Percentiles rank a stretch among this genome's conserved stretches.
phyloP scores from a whole-genome alignment of 768 basidiomycete genomes.

The Filobasidium floriforme region DNA sequence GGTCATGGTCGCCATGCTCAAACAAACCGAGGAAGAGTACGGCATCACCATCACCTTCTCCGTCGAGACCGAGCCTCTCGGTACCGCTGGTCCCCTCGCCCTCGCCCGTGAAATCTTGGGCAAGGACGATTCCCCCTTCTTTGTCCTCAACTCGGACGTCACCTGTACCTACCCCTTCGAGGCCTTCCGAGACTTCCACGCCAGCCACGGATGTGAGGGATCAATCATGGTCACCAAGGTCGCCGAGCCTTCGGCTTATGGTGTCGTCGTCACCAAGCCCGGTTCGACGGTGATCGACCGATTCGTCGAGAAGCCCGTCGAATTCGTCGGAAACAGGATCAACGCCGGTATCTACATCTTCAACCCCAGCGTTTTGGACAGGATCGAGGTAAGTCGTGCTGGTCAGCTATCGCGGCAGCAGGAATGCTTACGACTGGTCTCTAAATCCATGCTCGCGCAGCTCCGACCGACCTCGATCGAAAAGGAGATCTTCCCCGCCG shows the following conservation, averaged over 20 bases:
- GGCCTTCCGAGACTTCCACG: slow-evolving; percentile 50
- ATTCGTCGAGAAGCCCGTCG: slow-evolving; percentile 51
- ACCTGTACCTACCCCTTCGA: slow-evolving; percentile 51
- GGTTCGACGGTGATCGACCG: slow-evolving; percentile 48
- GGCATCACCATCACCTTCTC: slow-evolving; percentile 50
- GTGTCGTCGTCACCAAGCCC: slow-evolving; percentile 49
- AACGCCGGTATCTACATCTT: slow-evolving; percentile 53
- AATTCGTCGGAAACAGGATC: slow-evolving; percentile 51
- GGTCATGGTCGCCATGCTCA: slow-evolving; percentile 50
- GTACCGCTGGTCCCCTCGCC: slow-evolving; percentile 51
- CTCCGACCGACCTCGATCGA: slow-evolving; percentile 51
- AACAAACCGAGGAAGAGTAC: slow-evolving; percentile 49
- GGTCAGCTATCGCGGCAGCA: background rate
- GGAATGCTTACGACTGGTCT: background rate
- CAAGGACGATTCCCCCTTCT: slow-evolving; percentile 52
- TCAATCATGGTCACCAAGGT: slow-evolving; percentile 53
- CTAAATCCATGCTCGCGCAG: slow-evolving; percentile 22
- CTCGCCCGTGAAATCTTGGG: slow-evolving; percentile 49
- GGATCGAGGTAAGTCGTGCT: slow-evolving; percentile 46
- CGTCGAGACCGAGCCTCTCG: slow-evolving; percentile 50
- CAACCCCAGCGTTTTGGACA: slow-evolving; percentile 50
- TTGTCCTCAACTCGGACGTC: slow-evolving; percentile 51
- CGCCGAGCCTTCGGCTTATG: slow-evolving; percentile 50
- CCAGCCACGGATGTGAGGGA: slow-evolving; percentile 48
- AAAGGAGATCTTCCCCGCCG: slow-evolving; percentile 50